phyloP scores from a whole-genome alignment of 805 yeast genomes.

The Sungouiozyma ichnusensis region DNA sequence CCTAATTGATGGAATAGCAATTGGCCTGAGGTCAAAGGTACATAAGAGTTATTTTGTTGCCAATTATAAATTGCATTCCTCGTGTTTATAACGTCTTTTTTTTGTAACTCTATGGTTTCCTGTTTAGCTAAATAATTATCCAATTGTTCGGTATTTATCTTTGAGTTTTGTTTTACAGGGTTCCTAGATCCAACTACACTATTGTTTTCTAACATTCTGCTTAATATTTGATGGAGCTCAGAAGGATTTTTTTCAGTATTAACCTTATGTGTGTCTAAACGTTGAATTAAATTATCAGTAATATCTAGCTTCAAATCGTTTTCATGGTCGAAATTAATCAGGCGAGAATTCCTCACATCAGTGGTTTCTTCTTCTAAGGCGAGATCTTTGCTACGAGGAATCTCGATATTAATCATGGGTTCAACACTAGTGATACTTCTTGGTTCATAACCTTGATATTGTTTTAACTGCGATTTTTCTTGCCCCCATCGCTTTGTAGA shows the following conservation, averaged over 20 bases:
- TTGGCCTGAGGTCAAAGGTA: constrained; percentile 11
- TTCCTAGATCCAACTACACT: constrained; percentile 1
- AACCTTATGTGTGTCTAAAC: constrained; percentile 1
- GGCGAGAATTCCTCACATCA: neutral
- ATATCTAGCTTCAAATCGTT: neutral
- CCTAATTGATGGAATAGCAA: constrained; percentile 8
- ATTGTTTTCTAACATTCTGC: constrained; percentile 7
- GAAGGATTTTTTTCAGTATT: constrained; percentile 1
- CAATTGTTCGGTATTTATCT: constrained; percentile 2
- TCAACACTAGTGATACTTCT: neutral
- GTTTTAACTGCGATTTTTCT: no score
- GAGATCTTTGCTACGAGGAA: neutral
- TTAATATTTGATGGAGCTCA: constrained; percentile 7
- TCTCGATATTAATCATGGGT: neutral
- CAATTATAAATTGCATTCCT: constrained; percentile 17
- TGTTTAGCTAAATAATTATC: constrained; percentile 14
- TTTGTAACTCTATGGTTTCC: constrained; percentile 14
- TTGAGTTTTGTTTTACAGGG: neutral
- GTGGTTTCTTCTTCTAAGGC: neutral
- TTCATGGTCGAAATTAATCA: neutral
- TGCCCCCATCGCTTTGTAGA: no score
- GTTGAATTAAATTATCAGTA: neutral
- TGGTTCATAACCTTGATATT: neutral
- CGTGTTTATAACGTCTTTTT: constrained; percentile 12
- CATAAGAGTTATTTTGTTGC: constrained; percentile 8